These are phyloP conservation scores for Malassezia furfur DNA, from an alignment of 1,284 basidiomycete genomes.

Conservation along the genomic window DNA sequence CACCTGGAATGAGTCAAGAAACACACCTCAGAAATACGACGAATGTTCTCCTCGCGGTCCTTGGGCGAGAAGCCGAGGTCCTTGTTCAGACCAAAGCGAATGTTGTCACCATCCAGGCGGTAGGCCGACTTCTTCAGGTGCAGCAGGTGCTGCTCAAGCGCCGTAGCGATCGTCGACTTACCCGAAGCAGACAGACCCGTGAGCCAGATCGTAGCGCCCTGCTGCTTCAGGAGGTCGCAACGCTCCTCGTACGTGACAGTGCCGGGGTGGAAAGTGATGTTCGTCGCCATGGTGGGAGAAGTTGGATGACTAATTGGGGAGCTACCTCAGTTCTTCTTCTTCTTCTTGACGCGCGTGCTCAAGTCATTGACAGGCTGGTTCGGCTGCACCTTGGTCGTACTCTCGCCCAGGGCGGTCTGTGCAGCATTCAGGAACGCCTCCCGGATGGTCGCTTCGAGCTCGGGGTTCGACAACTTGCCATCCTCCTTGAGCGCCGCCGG, in stretches of 20 bases:
- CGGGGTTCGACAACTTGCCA: slow-evolving; percentile 28
- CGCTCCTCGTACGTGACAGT: slow-evolving; percentile 43
- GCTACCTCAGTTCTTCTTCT: slow-evolving; percentile 10
- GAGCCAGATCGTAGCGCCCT: slow-evolving; percentile 33
- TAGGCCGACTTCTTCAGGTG: slow-evolving; percentile 77
- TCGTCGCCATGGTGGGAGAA: slow-evolving; percentile 60
- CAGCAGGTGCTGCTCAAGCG: slow-evolving; percentile 88
- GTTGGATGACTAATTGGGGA: slow-evolving; percentile 11
- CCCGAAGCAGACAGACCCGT: slow-evolving; percentile 36
- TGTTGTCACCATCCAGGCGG: slow-evolving; percentile 91
- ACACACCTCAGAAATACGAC: slow-evolving; percentile 77
- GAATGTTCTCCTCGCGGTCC: slow-evolving; percentile 93
- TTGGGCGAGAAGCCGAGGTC: slow-evolving; percentile 93
- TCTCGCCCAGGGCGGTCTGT: background rate
- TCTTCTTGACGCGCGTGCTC: slow-evolving; percentile 13
- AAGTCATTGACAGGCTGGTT: slow-evolving; percentile 14
- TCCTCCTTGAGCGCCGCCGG: slow-evolving; percentile 26
- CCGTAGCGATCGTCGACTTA: slow-evolving; percentile 92
- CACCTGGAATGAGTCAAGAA: slow-evolving; percentile 46
- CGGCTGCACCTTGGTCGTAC: background rate
- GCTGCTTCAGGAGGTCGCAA: slow-evolving; percentile 26
- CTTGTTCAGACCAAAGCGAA: slow-evolving; percentile 93
- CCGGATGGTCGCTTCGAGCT: slow-evolving; percentile 38
- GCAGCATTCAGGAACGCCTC: slow-evolving; percentile 40
- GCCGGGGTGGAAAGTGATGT: slow-evolving; percentile 74